Evolutionary conservation across 2,329 filamentous ascomycete genomes (phyloP), one percentile per base, ranked within the genome.

Genomic region (Fonsecaea erecta): DNA sequence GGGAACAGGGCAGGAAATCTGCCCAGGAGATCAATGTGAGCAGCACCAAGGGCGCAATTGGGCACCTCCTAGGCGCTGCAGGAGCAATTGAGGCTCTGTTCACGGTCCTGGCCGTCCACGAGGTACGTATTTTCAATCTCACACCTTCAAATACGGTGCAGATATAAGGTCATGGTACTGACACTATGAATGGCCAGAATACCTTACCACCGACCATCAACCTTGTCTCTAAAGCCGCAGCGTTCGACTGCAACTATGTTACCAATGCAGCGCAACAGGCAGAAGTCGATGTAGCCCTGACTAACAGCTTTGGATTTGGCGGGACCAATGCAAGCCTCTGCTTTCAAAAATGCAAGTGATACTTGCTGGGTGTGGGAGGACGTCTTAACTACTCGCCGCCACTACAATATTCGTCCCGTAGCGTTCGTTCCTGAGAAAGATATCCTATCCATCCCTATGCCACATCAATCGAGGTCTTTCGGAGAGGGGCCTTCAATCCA

Each of bases 281-380:
- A 70, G 75, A 82, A 1, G 86, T 98, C 11, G 80, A 87, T 63
- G 89, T 94, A 24, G 91, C 91, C 4, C 73, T 99, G 64, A 95
- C 92, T 2, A 99, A 99, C 74, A 98, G 94, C 75, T 99, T 99
- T 79, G 95, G 95, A 0, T 99, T 99, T 80, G 95, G 95, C 11
- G 95, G 95, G 16, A 98, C 94, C 1, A 99, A 99, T 79, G 93
- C 94, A 48, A 93, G 88, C 60, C 80, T 99, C 40, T 71, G 70
- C 59, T 72, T 72, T 52, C 60, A 59, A 51, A 68, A 68, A 54
- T 64, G 37, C 52, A 43, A n/a, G 24, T 60, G 46, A 60, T 7
- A n/a, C 46, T 67, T 11, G 46, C 7, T 34, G 4, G 16, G 9
- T 6, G 8, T 18, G 32, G n/a, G n/a, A 4, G 52, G 12, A 21